Evolutionary conservation across 2,329 filamentous ascomycete genomes (phyloP).

Genomic region (Colletotrichum truncatum): DNA sequence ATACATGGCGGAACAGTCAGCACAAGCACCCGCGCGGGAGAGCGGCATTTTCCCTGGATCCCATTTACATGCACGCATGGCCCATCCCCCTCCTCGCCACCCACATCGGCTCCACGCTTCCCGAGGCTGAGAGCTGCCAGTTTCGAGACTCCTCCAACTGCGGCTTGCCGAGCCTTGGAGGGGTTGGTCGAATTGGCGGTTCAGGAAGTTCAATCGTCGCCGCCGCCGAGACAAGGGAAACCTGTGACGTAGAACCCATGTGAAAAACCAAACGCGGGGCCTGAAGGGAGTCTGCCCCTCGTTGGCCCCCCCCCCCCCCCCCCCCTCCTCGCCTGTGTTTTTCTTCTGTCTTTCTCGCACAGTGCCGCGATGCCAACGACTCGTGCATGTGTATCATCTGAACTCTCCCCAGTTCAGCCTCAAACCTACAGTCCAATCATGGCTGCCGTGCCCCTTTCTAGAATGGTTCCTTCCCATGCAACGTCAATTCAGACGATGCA

Average conservation of each 20-base stretch:
- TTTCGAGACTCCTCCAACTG: background rate
- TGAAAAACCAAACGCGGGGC: background rate
- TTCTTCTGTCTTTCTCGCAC: background rate
- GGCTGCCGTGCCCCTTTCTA: background rate
- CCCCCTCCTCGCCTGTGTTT: background rate
- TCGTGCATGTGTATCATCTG: constrained; percentile 22
- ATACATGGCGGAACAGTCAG: too few relatives aligned
- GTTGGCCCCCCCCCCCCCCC: too few relatives aligned
- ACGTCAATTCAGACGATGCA: background rate
- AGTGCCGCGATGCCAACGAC: background rate
- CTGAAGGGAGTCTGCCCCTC: background rate
- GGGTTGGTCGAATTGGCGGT: background rate
- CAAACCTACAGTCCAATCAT: constrained; percentile 6
- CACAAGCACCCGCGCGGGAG: background rate
- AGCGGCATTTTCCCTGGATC: background rate
- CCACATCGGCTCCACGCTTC: background rate
- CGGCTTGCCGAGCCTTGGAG: background rate
- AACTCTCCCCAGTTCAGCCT: constrained; percentile 10
- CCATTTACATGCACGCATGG: too few relatives aligned
- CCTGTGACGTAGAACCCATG: constrained; percentile 13
- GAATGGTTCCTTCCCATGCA: background rate
- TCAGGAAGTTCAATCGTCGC: background rate
- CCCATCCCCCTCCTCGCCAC: background rate
- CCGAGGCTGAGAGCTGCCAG: background rate
- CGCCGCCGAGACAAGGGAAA: constrained; percentile 4